phyloP scores from a whole-genome alignment of 371 early-diverging fungal genomes.

The Circinella minor region DNA sequence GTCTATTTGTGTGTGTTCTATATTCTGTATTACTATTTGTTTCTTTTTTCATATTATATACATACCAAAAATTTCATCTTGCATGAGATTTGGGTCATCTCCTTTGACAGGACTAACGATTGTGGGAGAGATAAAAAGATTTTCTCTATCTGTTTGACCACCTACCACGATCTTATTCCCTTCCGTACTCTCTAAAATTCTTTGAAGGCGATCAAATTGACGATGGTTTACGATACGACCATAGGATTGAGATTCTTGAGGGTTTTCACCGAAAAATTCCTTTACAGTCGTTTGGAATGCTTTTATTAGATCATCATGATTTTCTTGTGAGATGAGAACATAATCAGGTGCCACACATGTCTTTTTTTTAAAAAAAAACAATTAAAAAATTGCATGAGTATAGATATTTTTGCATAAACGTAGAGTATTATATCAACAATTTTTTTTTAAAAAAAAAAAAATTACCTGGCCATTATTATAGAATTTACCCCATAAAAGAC shows the following conservation, averaged over 20 bases:
- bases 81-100: slow-evolving; percentile 63
- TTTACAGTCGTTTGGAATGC: slow-evolving; percentile 46
- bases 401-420: neutral
- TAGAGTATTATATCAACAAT: no score
- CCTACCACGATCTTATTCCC: slow-evolving; percentile 55
- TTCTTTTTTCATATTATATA: no score
- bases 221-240: slow-evolving; percentile 72
- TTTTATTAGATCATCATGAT: slow-evolving; percentile 57
- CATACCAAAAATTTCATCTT: slow-evolving; percentile 75
- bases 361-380: slow-evolving; percentile 10
- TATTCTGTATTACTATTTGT: no score
- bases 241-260: slow-evolving; percentile 56
- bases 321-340: slow-evolving; percentile 63
- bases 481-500: slow-evolving; percentile 83
- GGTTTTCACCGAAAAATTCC: slow-evolving; percentile 57
- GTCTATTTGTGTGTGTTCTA: no score
- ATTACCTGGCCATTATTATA: slow-evolving; percentile 84
- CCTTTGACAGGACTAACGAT: slow-evolving; percentile 62
- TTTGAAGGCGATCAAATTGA: slow-evolving; percentile 74
- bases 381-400: neutral
- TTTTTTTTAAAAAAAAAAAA: no score
- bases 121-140: slow-evolving; percentile 72
- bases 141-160: slow-evolving; percentile 58
- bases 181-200: slow-evolving; percentile 53
- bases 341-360: slow-evolving; percentile 92